phyloP scores from a whole-genome alignment of 306 rosid species.

The Dalbergia oliveri region DNA sequence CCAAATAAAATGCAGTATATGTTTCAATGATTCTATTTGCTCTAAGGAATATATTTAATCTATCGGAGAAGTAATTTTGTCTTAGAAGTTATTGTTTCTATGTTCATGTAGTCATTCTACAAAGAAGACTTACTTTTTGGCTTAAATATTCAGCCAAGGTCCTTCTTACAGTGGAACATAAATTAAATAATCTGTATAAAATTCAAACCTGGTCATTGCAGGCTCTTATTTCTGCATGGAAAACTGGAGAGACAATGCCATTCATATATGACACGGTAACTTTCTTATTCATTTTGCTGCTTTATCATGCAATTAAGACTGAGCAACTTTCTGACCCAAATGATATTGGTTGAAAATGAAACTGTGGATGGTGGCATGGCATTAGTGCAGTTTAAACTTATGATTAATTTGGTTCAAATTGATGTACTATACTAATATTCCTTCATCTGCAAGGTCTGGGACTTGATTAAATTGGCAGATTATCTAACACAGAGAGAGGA shows the following conservation, averaged over 20 bases:
- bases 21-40: not conserved
- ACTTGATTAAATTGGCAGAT: constrained; percentile 92
- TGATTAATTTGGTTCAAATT: constrained; percentile 30
- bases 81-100: not conserved
- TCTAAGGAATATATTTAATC: not conserved
- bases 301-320: constrained; percentile 33
- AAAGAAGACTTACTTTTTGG: constrained; percentile 31
- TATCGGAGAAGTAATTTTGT: not conserved
- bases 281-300: constrained; percentile 33
- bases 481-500: constrained; percentile 81
- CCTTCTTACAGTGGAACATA: constrained; percentile 20
- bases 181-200: constrained; percentile 1
- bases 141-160: constrained; percentile 7
- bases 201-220: constrained; percentile 48
- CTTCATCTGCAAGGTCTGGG: constrained; percentile 75
- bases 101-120: not conserved
- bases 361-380: constrained; percentile 32
- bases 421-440: not conserved
- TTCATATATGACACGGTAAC: constrained; percentile 95
- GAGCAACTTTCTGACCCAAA: constrained; percentile 33
- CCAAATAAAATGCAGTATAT: too few species aligned
- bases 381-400: constrained; percentile 11
- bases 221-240: constrained; percentile 94
- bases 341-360: constrained; percentile 28
- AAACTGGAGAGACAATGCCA: constrained; percentile 84